Base-by-base conservation (phyloP, 2,329 filamentous ascomycete genomes). In the Tothia fuscella region DNA sequence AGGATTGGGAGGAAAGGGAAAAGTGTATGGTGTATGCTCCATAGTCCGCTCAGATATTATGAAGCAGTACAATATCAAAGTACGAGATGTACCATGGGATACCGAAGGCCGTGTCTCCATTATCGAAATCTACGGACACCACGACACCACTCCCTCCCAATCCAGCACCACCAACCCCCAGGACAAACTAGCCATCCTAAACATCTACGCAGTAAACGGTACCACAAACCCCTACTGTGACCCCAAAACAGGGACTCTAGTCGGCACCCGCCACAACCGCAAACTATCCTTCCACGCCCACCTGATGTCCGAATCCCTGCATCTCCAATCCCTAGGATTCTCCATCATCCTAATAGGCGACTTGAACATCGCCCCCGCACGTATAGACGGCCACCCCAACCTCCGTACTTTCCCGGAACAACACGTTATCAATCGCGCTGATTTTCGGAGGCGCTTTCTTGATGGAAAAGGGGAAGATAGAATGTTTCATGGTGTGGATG, bases 131-230 rank as follows among this genome's bases (percentile, higher is more conserved):
- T 25, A 31, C 30, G 5, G 9, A 13, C 4, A 24, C n/a, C 28
- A n/a, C 16, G 10, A 4, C 24, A 3, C 16, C n/a, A n/a, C 9
- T 4, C n/a, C n/a, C n/a, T n/a, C n/a, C n/a, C n/a, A n/a, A n/a
- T n/a, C 19, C 19, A 29, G 19, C 3, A 34, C n/a, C 2, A 24
- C 32, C 19, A 17, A 14, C 3, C n/a, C 25, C 7, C 17, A 39
- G 7, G 37, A 47, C 6, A 62, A 56, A 25, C 44, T 72, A 1
- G 64, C 65, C 1, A 52, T 75, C 17, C 59, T 72, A 50, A 73
- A 74, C 47, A 59, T 72, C 22, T 74, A 72, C 48, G 66, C 67
- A 30, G 65, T 72, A 10, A 74, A 73, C 49, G 70, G 70, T 2
- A 74, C 71, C 0, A 55, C 61, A 0, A 62, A 61, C 21, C 53